Evolutionary conservation across 1,284 basidiomycete species (phyloP).

Genomic region (Tilletia walkeri): DNA sequence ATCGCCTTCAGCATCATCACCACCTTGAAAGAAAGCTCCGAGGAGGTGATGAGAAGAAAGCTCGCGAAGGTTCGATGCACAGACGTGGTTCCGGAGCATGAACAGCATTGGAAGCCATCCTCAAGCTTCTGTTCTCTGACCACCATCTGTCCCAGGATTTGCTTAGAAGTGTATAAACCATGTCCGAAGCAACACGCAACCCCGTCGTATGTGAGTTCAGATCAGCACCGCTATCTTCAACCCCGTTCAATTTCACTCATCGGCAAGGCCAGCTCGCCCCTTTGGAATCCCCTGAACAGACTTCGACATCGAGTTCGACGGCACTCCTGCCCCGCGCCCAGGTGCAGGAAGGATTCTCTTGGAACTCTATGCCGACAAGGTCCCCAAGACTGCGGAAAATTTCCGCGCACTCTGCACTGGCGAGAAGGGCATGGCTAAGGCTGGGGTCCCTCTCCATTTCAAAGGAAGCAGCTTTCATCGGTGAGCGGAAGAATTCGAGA

Average conservation of each 20-base stretch:
- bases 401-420: slow-evolving; percentile 86
- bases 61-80: slow-evolving; percentile 12
- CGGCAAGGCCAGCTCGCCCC: not conserved
- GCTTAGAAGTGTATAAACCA: not conserved
- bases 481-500: not conserved
- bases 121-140: not conserved
- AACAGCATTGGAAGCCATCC: no score
- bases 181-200: not conserved
- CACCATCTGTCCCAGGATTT: not conserved
- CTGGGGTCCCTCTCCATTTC: slow-evolving; percentile 74
- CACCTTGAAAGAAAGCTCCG: slow-evolving; percentile 3
- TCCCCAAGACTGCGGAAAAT: slow-evolving; percentile 82
- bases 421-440: slow-evolving; percentile 70
- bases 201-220: slow-evolving; percentile 7
- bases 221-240: not conserved
- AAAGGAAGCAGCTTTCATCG: slow-evolving; percentile 61
- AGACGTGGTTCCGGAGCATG: not conserved
- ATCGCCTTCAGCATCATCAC: not conserved
- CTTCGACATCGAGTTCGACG: slow-evolving; percentile 43
- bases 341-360: slow-evolving; percentile 64
- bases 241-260: not conserved
- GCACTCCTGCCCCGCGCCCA: slow-evolving; percentile 54
- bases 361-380: slow-evolving; percentile 73
- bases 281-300: slow-evolving; percentile 20
- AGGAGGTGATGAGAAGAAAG: not conserved